A percentile compares a stretch with the other conserved stretches of the same genome.
These are phyloP conservation scores for Poteriospumella lacustris DNA, from an alignment of 108 stramenopile species.

Conservation along the genomic window DNA sequence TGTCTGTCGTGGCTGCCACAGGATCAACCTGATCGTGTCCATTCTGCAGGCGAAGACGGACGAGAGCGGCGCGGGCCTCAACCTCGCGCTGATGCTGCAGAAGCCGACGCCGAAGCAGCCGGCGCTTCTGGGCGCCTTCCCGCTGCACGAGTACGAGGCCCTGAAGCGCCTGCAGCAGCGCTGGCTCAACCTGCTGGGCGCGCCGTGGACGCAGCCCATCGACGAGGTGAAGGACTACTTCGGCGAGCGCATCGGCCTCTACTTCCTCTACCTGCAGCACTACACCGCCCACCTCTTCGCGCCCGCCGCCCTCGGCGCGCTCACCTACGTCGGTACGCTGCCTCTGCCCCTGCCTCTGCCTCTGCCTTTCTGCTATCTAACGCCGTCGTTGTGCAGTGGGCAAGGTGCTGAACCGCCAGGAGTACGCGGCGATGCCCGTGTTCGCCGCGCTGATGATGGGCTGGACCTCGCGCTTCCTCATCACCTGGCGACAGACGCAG, in stretches of 20 bases:
- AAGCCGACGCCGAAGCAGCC: background rate
- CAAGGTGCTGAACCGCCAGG: slow-evolving; percentile 7
- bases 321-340: background rate
- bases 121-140: background rate
- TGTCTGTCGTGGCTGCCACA: background rate
- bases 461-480: slow-evolving; percentile 43
- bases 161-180: background rate
- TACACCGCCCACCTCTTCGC: background rate
- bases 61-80: background rate
- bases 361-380: background rate
- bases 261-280: slow-evolving; percentile 23
- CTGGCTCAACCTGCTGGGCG: background rate
- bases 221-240: slow-evolving; percentile 5
- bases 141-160: background rate
- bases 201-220: background rate
- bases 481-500: slow-evolving; percentile 45
- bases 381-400: background rate
- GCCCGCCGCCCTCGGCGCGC: background rate
- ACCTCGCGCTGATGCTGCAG: background rate
- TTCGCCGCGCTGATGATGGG: slow-evolving; percentile 39
- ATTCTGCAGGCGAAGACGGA: background rate
- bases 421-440: slow-evolving; percentile 27
- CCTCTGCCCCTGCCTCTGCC: background rate
- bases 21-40: background rate
- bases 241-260: slow-evolving; percentile 24